A percentile compares a stretch with the other conserved stretches of the same genome.
phyloP scores from a whole-genome alignment of 805 yeast species.

The Saturnispora dispora region DNA sequence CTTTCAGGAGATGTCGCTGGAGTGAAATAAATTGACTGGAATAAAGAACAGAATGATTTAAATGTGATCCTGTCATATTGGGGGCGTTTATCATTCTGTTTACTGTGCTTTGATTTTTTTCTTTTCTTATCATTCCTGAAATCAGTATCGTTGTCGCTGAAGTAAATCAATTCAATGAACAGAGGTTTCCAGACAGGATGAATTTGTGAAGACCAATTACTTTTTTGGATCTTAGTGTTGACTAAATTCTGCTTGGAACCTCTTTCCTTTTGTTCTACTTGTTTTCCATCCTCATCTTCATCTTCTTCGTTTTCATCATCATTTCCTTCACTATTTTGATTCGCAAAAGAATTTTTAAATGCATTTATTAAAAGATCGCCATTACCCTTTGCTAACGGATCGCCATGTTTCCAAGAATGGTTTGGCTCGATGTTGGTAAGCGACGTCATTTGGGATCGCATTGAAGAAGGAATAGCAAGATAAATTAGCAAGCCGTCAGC shows the following conservation, averaged over 20 bases:
- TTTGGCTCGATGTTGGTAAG: constrained; percentile 15
- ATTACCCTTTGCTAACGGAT: constrained; percentile 70
- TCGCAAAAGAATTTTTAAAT: constrained; percentile 46
- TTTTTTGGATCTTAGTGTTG: constrained; percentile 34
- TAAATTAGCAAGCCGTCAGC: constrained; percentile 76
- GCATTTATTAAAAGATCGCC: constrained; percentile 51
- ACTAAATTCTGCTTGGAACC: neutral
- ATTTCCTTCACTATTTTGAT: constrained; percentile 30
- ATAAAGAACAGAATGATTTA: constrained; percentile 69
- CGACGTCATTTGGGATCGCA: constrained; percentile 13
- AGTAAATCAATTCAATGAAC: constrained; percentile 32
- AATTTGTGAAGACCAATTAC: constrained; percentile 65
- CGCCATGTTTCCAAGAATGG: constrained; percentile 54
- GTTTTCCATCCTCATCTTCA: constrained; percentile 25
- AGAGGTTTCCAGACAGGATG: constrained; percentile 71
- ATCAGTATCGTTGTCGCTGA: constrained; percentile 1
- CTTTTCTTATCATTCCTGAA: constrained; percentile 28
- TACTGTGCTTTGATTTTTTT: constrained; percentile 16
- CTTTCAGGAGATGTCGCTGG: constrained; percentile 75
- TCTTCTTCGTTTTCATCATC: constrained; percentile 26
- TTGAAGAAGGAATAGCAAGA: constrained; percentile 37
- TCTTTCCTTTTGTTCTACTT: constrained; percentile 21
- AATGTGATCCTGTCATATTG: constrained; percentile 26
- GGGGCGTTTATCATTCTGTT: neutral
- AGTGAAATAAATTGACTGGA: constrained; percentile 75